Evolutionary conservation across 192 early-diverging fungal species (phyloP).

Genomic region (Hyaloraphidium curvatum): DNA sequence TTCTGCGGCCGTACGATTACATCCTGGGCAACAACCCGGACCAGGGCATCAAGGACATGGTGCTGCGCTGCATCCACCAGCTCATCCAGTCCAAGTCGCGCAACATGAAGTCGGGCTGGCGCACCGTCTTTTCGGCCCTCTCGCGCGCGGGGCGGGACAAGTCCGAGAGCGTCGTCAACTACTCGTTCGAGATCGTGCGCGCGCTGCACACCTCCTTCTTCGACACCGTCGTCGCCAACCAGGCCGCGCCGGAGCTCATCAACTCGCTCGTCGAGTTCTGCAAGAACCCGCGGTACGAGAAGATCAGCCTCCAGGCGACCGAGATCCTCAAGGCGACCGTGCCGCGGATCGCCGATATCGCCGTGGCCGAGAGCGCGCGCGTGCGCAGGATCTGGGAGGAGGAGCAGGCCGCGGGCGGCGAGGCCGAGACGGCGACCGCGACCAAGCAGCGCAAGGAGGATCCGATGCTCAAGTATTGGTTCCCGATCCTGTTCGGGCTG

Average conservation of each 20-base stretch:
- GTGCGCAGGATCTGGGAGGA: too few species aligned
- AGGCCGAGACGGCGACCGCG: background rate
- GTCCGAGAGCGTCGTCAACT: slow-evolving; percentile 48
- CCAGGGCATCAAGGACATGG: slow-evolving; percentile 57
- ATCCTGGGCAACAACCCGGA: slow-evolving; percentile 59
- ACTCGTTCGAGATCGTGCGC: slow-evolving; percentile 53
- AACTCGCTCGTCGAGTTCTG: slow-evolving; percentile 37
- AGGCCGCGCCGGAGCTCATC: slow-evolving; percentile 32
- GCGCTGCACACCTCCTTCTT: slow-evolving; percentile 12
- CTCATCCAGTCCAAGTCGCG: slow-evolving; percentile 48
- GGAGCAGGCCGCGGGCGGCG: background rate
- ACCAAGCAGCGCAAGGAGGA: slow-evolving; percentile 22
- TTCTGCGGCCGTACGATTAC: slow-evolving; percentile 70
- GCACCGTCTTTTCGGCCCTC: slow-evolving; percentile 40
- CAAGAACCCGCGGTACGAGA: slow-evolving; percentile 47
- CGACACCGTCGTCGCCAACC: background rate
- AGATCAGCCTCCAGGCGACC: slow-evolving; percentile 32
- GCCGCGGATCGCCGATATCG: slow-evolving; percentile 20
- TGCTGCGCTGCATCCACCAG: slow-evolving; percentile 53
- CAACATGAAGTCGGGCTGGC: slow-evolving; percentile 70
- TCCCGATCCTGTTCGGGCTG: slow-evolving; percentile 71
- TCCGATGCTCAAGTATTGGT: slow-evolving; percentile 41
- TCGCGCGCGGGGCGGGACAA: slow-evolving; percentile 44
- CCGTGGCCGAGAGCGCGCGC: slow-evolving; percentile 2
- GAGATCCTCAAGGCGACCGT: slow-evolving; percentile 27